Percentiles rank a stretch among this genome's conserved stretches.
These are phyloP conservation scores for Chrysanthemum seticuspe DNA, from an alignment of 129 eudicot genomes.

Conservation along the genomic window DNA sequence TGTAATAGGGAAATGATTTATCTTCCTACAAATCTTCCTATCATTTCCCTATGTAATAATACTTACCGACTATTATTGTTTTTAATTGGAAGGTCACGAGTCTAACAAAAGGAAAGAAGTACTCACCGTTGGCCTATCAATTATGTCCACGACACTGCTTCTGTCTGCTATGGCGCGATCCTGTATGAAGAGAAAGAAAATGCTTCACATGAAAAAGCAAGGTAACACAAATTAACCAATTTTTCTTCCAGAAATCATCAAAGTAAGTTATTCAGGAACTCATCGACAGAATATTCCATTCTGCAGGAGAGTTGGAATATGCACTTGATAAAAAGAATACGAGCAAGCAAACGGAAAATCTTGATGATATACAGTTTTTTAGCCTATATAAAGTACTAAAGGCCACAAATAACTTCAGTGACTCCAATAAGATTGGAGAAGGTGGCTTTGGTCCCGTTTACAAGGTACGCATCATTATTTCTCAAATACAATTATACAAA, in stretches of 20 bases:
- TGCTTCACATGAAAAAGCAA: neutral
- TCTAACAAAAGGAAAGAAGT: neutral
- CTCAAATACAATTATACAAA: too few species aligned
- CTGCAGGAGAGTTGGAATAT: neutral
- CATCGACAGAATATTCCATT: too few species aligned
- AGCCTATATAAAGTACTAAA: neutral
- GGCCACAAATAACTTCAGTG: slow-evolving; percentile 4
- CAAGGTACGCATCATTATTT: neutral
- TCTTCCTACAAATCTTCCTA: too few species aligned
- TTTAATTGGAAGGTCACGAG: neutral
- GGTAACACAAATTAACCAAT: too few species aligned
- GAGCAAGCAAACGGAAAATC: neutral
- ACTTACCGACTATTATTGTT: neutral
- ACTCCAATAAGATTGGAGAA: neutral
- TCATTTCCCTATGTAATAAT: too few species aligned
- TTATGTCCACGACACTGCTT: neutral
- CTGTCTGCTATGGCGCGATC: neutral
- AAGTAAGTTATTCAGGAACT: too few species aligned
- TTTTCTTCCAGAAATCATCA: too few species aligned
- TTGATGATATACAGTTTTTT: neutral
- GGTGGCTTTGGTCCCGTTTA: slow-evolving; percentile 11
- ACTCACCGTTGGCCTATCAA: neutral
- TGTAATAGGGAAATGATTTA: too few species aligned
- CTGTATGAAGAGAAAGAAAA: slow-evolving; percentile 1
- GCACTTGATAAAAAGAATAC: neutral